These are phyloP conservation scores for Ensete glaucum DNA, from an alignment of 176 grass and related monocot species.

Conservation along the genomic window DNA sequence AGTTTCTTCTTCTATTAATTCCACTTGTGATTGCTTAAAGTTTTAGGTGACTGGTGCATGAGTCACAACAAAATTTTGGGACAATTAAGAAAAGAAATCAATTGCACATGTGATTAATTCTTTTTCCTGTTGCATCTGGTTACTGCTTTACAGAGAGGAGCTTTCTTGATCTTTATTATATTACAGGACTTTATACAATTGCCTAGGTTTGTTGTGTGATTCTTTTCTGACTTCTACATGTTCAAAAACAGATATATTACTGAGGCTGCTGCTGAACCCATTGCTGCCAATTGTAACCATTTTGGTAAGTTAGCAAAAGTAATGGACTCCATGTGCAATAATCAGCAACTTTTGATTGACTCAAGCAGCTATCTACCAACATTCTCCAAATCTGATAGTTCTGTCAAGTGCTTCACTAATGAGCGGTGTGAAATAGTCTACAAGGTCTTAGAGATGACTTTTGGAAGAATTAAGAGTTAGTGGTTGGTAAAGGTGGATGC, in stretches of 20 bases:
- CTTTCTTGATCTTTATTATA: background rate
- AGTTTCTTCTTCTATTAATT: background rate
- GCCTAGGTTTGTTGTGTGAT: background rate
- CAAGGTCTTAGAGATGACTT: background rate
- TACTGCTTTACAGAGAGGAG: background rate
- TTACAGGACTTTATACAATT: background rate
- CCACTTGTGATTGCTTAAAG: background rate
- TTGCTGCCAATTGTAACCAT: conserved; percentile 52
- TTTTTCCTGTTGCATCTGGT: background rate
- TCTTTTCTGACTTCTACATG: background rate
- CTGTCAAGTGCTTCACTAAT: background rate
- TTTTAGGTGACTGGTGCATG: background rate
- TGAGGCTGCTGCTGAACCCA: conserved; percentile 62
- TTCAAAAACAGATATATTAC: conserved; percentile 44
- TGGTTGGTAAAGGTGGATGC: background rate
- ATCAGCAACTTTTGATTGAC: background rate
- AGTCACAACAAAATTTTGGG: background rate
- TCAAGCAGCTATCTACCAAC: background rate
- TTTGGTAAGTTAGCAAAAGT: conserved; percentile 46
- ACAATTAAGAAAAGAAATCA: background rate
- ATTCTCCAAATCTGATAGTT: background rate
- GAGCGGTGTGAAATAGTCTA: background rate
- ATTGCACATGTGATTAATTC: background rate
- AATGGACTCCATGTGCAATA: background rate
- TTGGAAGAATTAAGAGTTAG: too few species aligned